Conservation (phyloP, 1,284 basidiomycete genomes). For the Heterobasidion annosum region DNA sequence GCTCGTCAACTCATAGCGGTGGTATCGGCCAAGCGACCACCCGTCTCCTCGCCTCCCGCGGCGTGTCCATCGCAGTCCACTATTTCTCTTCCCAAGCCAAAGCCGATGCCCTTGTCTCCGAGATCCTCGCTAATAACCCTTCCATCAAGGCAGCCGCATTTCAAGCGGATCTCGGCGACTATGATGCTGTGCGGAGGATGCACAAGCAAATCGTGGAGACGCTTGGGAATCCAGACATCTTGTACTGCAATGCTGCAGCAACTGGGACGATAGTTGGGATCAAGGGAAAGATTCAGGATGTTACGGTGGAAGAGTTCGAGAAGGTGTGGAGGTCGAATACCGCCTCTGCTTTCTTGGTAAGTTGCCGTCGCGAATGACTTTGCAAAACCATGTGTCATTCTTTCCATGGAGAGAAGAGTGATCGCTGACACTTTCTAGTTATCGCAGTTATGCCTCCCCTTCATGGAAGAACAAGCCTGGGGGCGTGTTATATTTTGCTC, state of each 20-base stretch:
- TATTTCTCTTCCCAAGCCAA: slow-evolving; percentile 30
- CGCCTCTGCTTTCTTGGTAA: slow-evolving; percentile 33
- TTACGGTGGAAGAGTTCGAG: slow-evolving; percentile 38
- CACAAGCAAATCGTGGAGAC: slow-evolving; percentile 31
- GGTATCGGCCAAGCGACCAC: slow-evolving; percentile 45
- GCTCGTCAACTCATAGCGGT: slow-evolving; percentile 23
- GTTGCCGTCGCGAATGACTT: slow-evolving; percentile 4
- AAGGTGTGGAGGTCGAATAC: slow-evolving; percentile 38
- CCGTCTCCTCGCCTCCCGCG: slow-evolving; percentile 30
- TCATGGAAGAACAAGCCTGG: slow-evolving; percentile 40
- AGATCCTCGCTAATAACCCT: slow-evolving; percentile 21
- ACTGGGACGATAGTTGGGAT: slow-evolving; percentile 33
- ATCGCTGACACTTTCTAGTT: slow-evolving; percentile 20
- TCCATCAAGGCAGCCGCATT: slow-evolving; percentile 30
- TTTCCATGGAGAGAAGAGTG: not conserved
- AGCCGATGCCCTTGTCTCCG: slow-evolving; percentile 26
- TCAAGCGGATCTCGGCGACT: slow-evolving; percentile 36
- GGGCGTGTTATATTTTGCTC: slow-evolving; percentile 35
- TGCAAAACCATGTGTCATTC: not conserved
- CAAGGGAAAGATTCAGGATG: slow-evolving; percentile 33
- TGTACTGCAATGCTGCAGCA: slow-evolving; percentile 43
- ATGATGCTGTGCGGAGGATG: slow-evolving; percentile 33
- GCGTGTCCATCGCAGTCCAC: slow-evolving; percentile 44
- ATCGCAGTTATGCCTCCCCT: slow-evolving; percentile 39
- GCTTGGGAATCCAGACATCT: slow-evolving; percentile 38